phyloP scores from a whole-genome alignment of 1,284 basidiomycete species.

The Heterobasidion annosum region DNA sequence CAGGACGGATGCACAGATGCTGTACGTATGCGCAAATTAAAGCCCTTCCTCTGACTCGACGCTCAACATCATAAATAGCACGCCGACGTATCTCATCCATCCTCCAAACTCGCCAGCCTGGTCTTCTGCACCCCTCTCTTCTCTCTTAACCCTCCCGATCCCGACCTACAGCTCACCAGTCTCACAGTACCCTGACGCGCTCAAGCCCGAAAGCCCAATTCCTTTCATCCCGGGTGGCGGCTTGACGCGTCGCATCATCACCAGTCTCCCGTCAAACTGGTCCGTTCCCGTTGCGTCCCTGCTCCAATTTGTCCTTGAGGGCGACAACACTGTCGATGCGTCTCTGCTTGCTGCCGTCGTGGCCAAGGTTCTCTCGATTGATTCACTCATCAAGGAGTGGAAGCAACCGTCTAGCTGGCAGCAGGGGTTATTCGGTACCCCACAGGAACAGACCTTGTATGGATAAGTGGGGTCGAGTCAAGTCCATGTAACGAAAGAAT shows the following conservation, averaged over 20 bases:
- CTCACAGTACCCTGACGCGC: slow-evolving; percentile 22
- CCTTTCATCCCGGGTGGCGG: slow-evolving; percentile 74
- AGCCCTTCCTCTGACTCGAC: slow-evolving; percentile 9
- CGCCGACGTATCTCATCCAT: slow-evolving; percentile 48
- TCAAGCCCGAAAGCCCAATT: slow-evolving; percentile 21
- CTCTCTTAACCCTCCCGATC: slow-evolving; percentile 34
- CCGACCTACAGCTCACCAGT: slow-evolving; percentile 40
- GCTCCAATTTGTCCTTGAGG: slow-evolving; percentile 66
- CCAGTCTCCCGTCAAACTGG: slow-evolving; percentile 45
- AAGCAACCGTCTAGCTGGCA: slow-evolving; percentile 56
- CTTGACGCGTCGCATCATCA: slow-evolving; percentile 56
- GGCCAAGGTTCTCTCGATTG: slow-evolving; percentile 35
- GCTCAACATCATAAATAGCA: slow-evolving; percentile 25
- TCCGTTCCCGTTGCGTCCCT: slow-evolving; percentile 45
- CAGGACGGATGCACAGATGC: slow-evolving; percentile 68
- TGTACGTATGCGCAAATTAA: slow-evolving; percentile 33
- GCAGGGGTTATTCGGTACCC: slow-evolving; percentile 63
- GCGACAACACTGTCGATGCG: slow-evolving; percentile 72
- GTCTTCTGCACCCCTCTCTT: slow-evolving; percentile 27
- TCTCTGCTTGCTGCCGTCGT: slow-evolving; percentile 48
- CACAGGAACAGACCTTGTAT: slow-evolving; percentile 61
- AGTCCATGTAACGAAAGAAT: neutral
- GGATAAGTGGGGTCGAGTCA: slow-evolving; percentile 28
- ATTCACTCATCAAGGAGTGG: slow-evolving; percentile 32
- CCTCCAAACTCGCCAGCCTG: slow-evolving; percentile 30